Evolutionary conservation across 805 yeast genomes (phyloP), one percentile per base, ranked within the genome.

Genomic region (Ascoidea rubescens): DNA sequence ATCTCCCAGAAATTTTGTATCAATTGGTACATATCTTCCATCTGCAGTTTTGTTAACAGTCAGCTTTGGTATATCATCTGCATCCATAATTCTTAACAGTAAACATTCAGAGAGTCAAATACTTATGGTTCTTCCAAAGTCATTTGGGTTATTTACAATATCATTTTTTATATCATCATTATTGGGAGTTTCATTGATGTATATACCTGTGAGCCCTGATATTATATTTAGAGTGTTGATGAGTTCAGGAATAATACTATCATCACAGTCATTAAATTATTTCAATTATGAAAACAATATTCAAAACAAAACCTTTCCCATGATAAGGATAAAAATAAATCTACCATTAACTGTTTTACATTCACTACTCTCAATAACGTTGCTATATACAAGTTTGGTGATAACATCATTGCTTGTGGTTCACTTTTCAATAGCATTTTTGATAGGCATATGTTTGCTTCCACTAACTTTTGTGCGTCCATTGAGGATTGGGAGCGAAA

Each of bases 1-100:
- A 50, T 78, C 87, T 0, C 95, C 97, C 30, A 70, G 74, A 53
- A 66, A 75, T 53, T 93, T 93, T 69, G 96, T 93, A 16, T 87
- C 96, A 5, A 90, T 93, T 56, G 97, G 96, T 4, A 87, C 95
- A 17, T 93, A 91, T 63, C 69, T 93, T 50, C 98, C 98, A 1
- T 72, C 91, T 2, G 96, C 95, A 0, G 82, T 84, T 49, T 68
- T 86, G 5, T 66, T 85, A 4, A 84, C 93, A 1, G 74, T 78
- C 4, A 67, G 87, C 1, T 89, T 77, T 71, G 80, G 87, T 0
- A 55, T 89, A 16, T 79, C 87, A 59, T 77, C 96, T 1, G 61
- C 82, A 32, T 75, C 85, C 54, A 66, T 79, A 10, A 60, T 78
- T 28, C 61, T 84, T 47, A 77, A 78, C 54, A 68, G 72, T 48